phyloP scores from a whole-genome alignment of 2,329 filamentous ascomycete genomes.

The Endocalyx cinctus region DNA sequence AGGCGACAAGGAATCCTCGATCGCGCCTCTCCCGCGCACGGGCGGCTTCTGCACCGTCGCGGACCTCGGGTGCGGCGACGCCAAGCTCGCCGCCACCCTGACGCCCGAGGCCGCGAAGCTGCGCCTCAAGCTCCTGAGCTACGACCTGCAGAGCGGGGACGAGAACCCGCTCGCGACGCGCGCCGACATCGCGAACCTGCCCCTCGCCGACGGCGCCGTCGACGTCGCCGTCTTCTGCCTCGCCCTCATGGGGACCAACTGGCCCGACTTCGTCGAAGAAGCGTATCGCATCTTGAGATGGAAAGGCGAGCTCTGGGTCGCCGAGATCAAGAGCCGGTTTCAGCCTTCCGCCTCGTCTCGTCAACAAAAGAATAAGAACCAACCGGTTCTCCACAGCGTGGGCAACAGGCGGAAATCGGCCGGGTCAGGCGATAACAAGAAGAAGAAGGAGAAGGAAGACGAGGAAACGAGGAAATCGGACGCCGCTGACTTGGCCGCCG shows the following conservation, averaged over 20 bases:
- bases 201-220: constrained; percentile 67
- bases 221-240: constrained; percentile 94
- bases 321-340: constrained; percentile 94
- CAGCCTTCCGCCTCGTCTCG: constrained; percentile 49
- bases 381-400: constrained; percentile 63
- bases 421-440: constrained; percentile 31
- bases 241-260: constrained; percentile 98
- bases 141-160: constrained; percentile 76
- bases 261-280: constrained; percentile 94
- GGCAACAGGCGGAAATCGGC: constrained; percentile 58
- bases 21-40: constrained; percentile 63
- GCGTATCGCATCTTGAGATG: constrained; percentile 86
- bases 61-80: constrained; percentile 92
- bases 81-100: constrained; percentile 68
- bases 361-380: constrained; percentile 37
- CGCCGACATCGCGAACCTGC: constrained; percentile 83
- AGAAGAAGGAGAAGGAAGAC: constrained; percentile 35
- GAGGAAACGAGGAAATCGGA: constrained; percentile 43
- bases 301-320: constrained; percentile 95
- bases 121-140: constrained; percentile 73
- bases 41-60: constrained; percentile 72
- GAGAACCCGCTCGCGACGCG: constrained; percentile 73
- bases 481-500: constrained; percentile 58
- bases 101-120: constrained; percentile 60
- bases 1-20: constrained; percentile 17